Evolutionary conservation across 2,329 filamentous ascomycete genomes (phyloP), one percentile per base, ranked within the genome.

Genomic region (Dendryphion nanum): DNA sequence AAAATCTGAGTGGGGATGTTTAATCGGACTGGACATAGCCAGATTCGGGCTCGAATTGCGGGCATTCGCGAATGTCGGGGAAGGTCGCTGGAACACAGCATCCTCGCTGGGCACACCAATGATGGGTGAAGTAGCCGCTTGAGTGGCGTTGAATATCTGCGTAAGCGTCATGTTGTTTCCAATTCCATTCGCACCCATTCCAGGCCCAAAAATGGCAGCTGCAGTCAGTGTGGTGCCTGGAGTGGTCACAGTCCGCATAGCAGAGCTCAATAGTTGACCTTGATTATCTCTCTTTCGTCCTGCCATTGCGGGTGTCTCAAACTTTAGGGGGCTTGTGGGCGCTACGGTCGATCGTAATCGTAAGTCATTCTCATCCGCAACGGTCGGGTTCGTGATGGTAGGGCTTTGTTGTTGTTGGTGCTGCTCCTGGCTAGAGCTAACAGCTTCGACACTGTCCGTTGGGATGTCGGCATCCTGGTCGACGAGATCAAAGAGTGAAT

Each of bases 61-160:
- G 49, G 21, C 42, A 33, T 54, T 44, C 26, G 55, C 46, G 36
- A 70, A 60, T 37, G 71, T 69, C 5, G 71, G 71, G 14, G 70
- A 73, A 3, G 71, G 72, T 15, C 71, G 66, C 23, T 67, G 65
- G 37, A 69, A 63, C 14, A 72, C 51, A 2, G 67, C 61, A 44
- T 74, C 71, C 13, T 71, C 72, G n/a, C 50, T 57, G 4, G 51
- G 48, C 3, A 44, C 55, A 38, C 64, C 64, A 14, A 58, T 48
- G 4, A 61, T 46, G 14, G 71, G 70, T 17, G 71, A 73, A 0
- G 71, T 73, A 14, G 58, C 59, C 16, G 65, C 68, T 44, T 72
- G 72, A 1, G 70, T 73, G 18, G 67, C 64, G 34, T 68, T 60
- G 48, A 73, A 74, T 10, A 67, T 55, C 40, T 75, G 71, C 6